phyloP scores from a whole-genome alignment of 176 grass and related monocot genomes.

The Phoenix roebelenii region DNA sequence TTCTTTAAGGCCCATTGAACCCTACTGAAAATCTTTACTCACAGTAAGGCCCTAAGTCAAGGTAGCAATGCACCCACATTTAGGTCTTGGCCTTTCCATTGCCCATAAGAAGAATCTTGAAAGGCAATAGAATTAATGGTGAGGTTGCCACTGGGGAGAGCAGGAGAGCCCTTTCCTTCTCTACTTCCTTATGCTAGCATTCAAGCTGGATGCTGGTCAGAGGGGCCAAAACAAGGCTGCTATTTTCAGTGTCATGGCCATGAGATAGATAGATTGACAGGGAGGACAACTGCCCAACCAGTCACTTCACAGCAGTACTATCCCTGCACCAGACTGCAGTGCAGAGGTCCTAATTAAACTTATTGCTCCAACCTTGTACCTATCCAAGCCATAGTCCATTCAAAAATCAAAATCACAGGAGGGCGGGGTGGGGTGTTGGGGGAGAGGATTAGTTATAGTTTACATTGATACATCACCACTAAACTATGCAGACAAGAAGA shows the following conservation, averaged over 20 bases:
- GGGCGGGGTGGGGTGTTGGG: not conserved
- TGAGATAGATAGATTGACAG: constrained; percentile 10
- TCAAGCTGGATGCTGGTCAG: constrained; percentile 25
- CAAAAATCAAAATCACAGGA: constrained; percentile 3
- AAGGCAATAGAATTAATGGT: constrained; percentile 23
- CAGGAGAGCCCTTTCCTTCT: constrained; percentile 2
- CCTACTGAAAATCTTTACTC: constrained; percentile 14
- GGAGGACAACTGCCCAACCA: constrained; percentile 42
- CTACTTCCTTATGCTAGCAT: not conserved
- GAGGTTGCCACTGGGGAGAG: constrained; percentile 29
- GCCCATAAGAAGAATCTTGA: constrained; percentile 6
- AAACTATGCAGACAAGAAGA: not conserved
- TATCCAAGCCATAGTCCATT: not conserved
- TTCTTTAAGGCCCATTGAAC: constrained; percentile 24
- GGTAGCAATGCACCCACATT: not conserved
- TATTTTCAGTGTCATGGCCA: constrained; percentile 30
- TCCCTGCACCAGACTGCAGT: constrained; percentile 28
- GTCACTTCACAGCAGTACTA: constrained; percentile 34
- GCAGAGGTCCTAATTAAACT: constrained; percentile 9
- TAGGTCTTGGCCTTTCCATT: not conserved
- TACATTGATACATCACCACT: constrained; percentile 14
- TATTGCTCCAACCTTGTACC: not conserved
- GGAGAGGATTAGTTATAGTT: constrained; percentile 16
- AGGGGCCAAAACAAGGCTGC: constrained; percentile 38
- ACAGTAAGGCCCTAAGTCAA: not conserved